Evolutionary conservation across 2,329 filamentous ascomycete genomes (phyloP), one percentile per base, ranked within the genome.

Genomic region (Hawksworthiomyces lignivorus): DNA sequence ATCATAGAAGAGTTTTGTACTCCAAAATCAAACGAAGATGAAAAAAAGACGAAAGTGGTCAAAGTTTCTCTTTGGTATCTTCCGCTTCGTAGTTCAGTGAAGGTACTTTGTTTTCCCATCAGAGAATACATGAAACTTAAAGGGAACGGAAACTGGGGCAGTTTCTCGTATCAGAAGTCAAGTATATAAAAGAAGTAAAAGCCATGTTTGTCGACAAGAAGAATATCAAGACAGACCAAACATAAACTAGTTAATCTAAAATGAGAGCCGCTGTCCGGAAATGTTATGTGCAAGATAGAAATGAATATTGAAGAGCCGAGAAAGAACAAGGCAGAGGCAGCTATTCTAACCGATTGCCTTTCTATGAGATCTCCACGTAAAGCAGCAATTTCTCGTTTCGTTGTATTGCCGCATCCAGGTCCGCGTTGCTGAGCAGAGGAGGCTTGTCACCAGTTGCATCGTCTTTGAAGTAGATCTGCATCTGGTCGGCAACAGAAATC

Each of bases 301-400:
- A 12, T 31, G 10, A 14, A 7, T 14, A 7, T 11, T 39, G 5
- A 27, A 30, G 7, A 18, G 14, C n/a, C n/a, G n/a, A 31, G 12
- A 31, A 24, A 26, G 7, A 46, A n/a, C 41, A 20, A 36, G 36
- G n/a, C 19, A 38, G 22, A 28, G n/a, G n/a, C n/a, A n/a, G n/a
- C n/a, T n/a, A n/a, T n/a, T n/a, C n/a, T n/a, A n/a, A n/a, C n/a
- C n/a, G n/a, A n/a, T n/a, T n/a, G 14, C 33, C 28, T 39, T 11
- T 33, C 62, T 60, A 75, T 48, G 65, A 61, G 41, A 67, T 64
- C 50, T 81, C 76, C 24, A 85, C 82, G 51, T 80, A 85, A 20
- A 96, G 68, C 41, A 89, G 79, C 49, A 97, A 69, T 67, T 96
- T 96, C 51, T 88, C 82, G 62, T 94, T 94, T 53, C 87, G 72